Evolutionary conservation across 345 rosid species (phyloP).

Genomic region (Murraya paniculata): DNA sequence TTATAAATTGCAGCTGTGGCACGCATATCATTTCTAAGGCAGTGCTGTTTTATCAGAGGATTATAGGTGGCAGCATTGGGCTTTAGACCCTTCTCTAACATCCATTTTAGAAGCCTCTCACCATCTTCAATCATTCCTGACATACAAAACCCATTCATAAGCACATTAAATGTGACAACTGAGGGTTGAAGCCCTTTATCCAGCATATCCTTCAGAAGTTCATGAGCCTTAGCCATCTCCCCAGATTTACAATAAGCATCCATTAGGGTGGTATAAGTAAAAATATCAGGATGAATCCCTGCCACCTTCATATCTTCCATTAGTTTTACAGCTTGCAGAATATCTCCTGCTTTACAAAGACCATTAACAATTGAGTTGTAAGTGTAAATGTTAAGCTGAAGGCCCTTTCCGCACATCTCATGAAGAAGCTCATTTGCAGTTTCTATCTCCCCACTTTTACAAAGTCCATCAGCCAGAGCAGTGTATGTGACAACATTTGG

Average conservation of each 20-base stretch:
- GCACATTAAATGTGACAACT: constrained; percentile 76
- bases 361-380: constrained; percentile 80
- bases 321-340: constrained; percentile 60
- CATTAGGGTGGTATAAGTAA: constrained; percentile 84
- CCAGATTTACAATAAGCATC: constrained; percentile 77
- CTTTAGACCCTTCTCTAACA: constrained; percentile 71
- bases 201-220: constrained; percentile 72
- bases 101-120: constrained; percentile 76
- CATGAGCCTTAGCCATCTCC: constrained; percentile 65
- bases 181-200: constrained; percentile 68
- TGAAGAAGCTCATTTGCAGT: constrained; percentile 91
- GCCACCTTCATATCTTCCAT: constrained; percentile 69
- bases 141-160: constrained; percentile 86
- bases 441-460: constrained; percentile 74
- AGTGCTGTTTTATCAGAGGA: constrained; percentile 74
- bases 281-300: constrained; percentile 55
- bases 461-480: constrained; percentile 79
- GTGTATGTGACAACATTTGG: constrained; percentile 89
- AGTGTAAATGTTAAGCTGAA: constrained; percentile 67
- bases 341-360: constrained; percentile 73
- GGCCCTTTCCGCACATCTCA: constrained; percentile 74
- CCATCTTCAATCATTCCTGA: constrained; percentile 81
- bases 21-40: constrained; percentile 54
- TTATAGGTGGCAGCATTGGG: constrained; percentile 83
- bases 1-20: constrained; percentile 48